Evolutionary conservation across 768 basidiomycete genomes (phyloP), one percentile per base, ranked within the genome.

Genomic region (Tricholoma saponaceum): DNA sequence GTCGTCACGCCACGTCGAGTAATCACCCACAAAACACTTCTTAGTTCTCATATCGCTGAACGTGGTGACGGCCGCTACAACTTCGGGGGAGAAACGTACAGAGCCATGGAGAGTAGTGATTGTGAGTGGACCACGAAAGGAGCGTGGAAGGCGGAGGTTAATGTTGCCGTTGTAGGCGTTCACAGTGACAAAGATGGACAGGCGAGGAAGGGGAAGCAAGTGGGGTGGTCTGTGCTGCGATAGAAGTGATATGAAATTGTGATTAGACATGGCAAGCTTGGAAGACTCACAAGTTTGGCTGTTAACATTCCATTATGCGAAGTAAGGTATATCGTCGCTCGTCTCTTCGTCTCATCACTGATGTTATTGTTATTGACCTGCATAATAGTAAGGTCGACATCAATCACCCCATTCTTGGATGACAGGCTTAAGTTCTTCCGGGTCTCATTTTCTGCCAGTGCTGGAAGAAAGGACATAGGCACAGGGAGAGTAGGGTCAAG

Each of bases 401-500:
- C 60, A 3, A 83, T 69, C 4, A 58, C 54, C 1, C 77, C 73
- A 58, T 72, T 68, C 22, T 49, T 67, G 0, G 77, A 70, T 20
- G 58, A 60, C 8, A 80, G 59, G 7, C 53, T 65, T 0, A 82
- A 56, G 57, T 80, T 79, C 26, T 67, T 75, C 35, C 81, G 68
- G 0, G 73, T 70, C 59, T 78, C 72, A 20, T 65, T 70, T 0
- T 55, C 53, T 4, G 52, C 41, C 0, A 82, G 61, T 22, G 79
- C 74, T 2, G 78, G 73, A 6, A 82, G 66, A 35, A 79, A 53
- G 16, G 70, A 56, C 0, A 63, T 4, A 0, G 82, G 80, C 46
- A 83, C 71, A 10, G 52, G 28, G 20, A 82, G 64, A 18, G 66
- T 58, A 1, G 82, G 76, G 56, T 83, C 76, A 39, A 83, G 66